phyloP scores from a whole-genome alignment of 1,284 basidiomycete species.

The Cutaneotrichosporon cavernicola region DNA sequence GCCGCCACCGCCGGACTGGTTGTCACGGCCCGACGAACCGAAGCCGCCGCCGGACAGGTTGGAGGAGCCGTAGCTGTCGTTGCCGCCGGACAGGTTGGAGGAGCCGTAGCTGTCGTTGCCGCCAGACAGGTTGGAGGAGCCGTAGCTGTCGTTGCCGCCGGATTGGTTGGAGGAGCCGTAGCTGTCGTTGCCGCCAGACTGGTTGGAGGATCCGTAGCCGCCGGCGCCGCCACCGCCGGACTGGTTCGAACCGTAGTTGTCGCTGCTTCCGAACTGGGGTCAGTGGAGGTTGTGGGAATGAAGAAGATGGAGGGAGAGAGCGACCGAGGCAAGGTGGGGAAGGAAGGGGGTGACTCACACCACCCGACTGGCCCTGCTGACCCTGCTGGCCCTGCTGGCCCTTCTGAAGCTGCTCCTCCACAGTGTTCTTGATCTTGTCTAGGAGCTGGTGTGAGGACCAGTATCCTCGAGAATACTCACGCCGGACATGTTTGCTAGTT shows the following conservation, averaged over 20 bases:
- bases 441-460: constrained; percentile 14
- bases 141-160: not conserved
- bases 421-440: constrained; percentile 22
- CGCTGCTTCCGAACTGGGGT: not conserved
- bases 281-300: not conserved
- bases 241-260: too few species aligned
- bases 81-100: constrained; percentile 4
- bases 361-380: constrained; percentile 1
- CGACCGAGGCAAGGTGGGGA: not conserved
- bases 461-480: constrained; percentile 7
- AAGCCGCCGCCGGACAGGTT: not conserved
- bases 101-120: constrained; percentile 13
- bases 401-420: constrained; percentile 4
- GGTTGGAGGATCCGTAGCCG: constrained; percentile 9
- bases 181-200: constrained; percentile 1
- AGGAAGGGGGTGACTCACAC: constrained; percentile 2
- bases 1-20: not conserved
- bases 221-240: too few species aligned
- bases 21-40: not conserved
- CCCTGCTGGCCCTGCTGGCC: not conserved
- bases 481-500: constrained; percentile 18
- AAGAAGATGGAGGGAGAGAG: not conserved
- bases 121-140: not conserved
- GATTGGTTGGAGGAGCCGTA: constrained; percentile 1
- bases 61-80: constrained; percentile 10